These are phyloP conservation scores for Microbotryum violaceum DNA, from an alignment of 1,284 basidiomycete genomes.

Conservation along the genomic window DNA sequence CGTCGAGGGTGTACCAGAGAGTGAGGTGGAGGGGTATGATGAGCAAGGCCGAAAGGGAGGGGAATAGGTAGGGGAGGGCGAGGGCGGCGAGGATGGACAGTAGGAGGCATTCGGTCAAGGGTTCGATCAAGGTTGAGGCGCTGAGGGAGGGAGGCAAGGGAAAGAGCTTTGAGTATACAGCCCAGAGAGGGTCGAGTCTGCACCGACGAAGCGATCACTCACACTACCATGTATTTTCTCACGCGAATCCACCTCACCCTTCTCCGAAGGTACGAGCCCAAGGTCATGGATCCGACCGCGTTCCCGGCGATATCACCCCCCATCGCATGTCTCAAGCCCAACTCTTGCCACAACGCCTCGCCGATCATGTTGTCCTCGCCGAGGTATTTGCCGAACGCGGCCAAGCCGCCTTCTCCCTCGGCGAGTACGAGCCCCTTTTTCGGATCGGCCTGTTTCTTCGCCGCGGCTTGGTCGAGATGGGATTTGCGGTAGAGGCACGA, in stretches of 20 bases:
- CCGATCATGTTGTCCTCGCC: constrained; percentile 97
- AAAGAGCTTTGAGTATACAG: background rate
- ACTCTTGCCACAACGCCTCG: constrained; percentile 78
- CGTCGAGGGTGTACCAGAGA: constrained; percentile 36
- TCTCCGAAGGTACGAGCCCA: constrained; percentile 71
- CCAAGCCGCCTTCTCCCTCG: constrained; percentile 49
- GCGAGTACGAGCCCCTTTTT: constrained; percentile 9
- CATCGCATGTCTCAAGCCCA: constrained; percentile 73
- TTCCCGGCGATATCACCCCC: constrained; percentile 82
- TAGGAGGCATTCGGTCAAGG: constrained; percentile 76
- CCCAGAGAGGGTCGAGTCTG: background rate
- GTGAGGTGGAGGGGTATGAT: constrained; percentile 32
- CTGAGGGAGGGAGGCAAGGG: constrained; percentile 9
- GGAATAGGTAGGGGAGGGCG: constrained; percentile 50
- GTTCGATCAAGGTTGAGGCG: constrained; percentile 72
- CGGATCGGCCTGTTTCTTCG: constrained; percentile 23
- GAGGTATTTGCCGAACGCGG: constrained; percentile 72
- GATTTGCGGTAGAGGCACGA: constrained; percentile 88
- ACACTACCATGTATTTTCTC: constrained; percentile 78
- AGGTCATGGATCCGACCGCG: constrained; percentile 73
- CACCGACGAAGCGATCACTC: constrained; percentile 1
- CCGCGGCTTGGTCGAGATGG: constrained; percentile 57
- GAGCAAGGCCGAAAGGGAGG: constrained; percentile 22
- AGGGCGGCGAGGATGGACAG: constrained; percentile 57
- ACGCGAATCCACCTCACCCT: constrained; percentile 91